phyloP scores from a whole-genome alignment of 176 grass and related monocot genomes.

The Ensete glaucum region DNA sequence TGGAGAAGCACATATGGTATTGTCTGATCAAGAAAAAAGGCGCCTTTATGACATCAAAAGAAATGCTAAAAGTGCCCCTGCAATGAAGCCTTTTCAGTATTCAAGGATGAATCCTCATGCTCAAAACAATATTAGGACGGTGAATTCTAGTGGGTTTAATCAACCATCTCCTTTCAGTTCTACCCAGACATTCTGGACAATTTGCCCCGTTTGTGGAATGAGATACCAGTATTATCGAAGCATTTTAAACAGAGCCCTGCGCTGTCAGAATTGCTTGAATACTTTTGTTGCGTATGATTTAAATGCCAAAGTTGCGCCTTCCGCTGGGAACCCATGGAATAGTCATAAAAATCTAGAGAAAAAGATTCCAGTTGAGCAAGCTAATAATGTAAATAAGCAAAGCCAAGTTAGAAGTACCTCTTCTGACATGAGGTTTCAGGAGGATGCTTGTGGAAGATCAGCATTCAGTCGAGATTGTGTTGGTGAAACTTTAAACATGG shows the following conservation, averaged over 20 bases:
- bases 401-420: constrained; percentile 24
- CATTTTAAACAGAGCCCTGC: constrained; percentile 65
- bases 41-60: constrained; percentile 63
- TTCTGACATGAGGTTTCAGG: neutral
- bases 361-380: constrained; percentile 7
- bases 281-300: constrained; percentile 73
- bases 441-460: neutral
- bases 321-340: constrained; percentile 21
- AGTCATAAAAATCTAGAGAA: constrained; percentile 30
- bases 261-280: constrained; percentile 79
- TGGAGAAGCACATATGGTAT: constrained; percentile 58
- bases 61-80: constrained; percentile 18
- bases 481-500: neutral
- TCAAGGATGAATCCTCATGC: constrained; percentile 28
- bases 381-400: constrained; percentile 1
- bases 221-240: constrained; percentile 71
- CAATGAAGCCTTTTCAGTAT: constrained; percentile 24
- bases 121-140: constrained; percentile 32
- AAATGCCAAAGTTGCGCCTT: constrained; percentile 34
- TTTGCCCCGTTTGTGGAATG: constrained; percentile 64
- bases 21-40: constrained; percentile 54
- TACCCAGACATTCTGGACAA: constrained; percentile 69
- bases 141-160: constrained; percentile 32
- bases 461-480: neutral
- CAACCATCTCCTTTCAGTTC: constrained; percentile 29